Evolutionary conservation across 1,284 basidiomycete genomes (phyloP).

Genomic region (Nidula niveotomentosa): DNA sequence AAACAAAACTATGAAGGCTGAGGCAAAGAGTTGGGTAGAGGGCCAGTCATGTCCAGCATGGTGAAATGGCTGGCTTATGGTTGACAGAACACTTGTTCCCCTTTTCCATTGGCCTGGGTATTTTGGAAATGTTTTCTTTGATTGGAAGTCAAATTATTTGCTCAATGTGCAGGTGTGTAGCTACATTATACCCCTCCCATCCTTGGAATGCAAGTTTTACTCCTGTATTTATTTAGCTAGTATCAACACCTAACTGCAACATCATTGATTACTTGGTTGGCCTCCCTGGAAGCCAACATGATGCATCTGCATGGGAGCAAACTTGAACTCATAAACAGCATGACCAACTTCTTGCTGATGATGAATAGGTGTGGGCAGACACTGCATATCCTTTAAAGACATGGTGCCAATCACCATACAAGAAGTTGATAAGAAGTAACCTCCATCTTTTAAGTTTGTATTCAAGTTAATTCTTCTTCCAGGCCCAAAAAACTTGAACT

Average conservation of each 20-base stretch:
- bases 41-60: too few species aligned
- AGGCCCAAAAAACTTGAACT: conserved; percentile 6
- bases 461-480: not conserved
- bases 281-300: conserved; percentile 12
- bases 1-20: conserved; percentile 8
- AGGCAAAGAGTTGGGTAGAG: too few species aligned
- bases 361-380: conserved; percentile 17
- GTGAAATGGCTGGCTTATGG: too few species aligned
- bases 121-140: conserved; percentile 32
- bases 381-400: conserved; percentile 15
- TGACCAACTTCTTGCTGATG: conserved; percentile 5
- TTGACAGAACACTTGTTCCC: too few species aligned
- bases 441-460: not conserved
- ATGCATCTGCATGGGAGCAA: conserved; percentile 10
- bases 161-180: conserved; percentile 28
- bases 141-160: conserved; percentile 31
- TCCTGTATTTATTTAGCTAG: not conserved
- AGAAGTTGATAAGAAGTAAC: conserved; percentile 7
- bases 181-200: not conserved
- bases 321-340: conserved; percentile 7
- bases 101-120: too few species aligned
- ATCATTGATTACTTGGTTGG: conserved; percentile 11
- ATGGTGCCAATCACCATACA: conserved; percentile 17
- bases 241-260: not conserved
- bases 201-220: not conserved